phyloP scores from a whole-genome alignment of 2,329 filamentous ascomycete genomes.

The Mollisiaceae sp. region DNA sequence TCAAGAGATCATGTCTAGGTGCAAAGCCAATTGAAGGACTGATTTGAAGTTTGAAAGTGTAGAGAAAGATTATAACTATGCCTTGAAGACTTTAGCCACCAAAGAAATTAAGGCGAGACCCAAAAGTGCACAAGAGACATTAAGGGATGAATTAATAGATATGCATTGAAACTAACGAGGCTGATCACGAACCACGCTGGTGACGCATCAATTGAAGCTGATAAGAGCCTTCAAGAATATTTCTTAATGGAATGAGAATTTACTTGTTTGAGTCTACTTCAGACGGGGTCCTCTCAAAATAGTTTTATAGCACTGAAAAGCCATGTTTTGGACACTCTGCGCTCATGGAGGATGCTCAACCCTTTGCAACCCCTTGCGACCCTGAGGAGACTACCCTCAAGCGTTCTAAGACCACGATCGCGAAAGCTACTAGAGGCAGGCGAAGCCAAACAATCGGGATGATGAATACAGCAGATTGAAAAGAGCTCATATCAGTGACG shows the following conservation, averaged over 20 bases:
- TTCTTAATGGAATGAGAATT: not conserved
- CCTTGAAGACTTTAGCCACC: not conserved
- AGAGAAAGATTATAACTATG: not conserved
- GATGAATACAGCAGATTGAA: not conserved
- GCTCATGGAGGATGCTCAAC: too few species aligned
- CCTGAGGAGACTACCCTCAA: not conserved
- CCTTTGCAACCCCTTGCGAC: not conserved
- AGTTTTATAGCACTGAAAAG: not conserved
- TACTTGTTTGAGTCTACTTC: not conserved
- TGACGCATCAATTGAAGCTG: not conserved
- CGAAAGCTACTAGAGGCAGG: not conserved
- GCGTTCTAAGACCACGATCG: not conserved
- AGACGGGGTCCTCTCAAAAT: not conserved
- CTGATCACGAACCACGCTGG: not conserved
- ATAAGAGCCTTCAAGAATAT: conserved; percentile 7
- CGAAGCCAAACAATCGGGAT: not conserved
- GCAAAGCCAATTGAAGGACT: not conserved
- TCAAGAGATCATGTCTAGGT: not conserved
- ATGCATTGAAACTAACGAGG: conserved; percentile 11
- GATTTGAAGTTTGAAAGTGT: too few species aligned
- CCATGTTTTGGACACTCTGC: not conserved
- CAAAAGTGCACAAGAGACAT: not conserved
- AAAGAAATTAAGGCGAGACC: too few species aligned
- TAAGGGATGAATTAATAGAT: not conserved
- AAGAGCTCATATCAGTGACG: not conserved